Evolutionary conservation across 768 basidiomycete species (phyloP).

Genomic region (Lenzites betulinus): DNA sequence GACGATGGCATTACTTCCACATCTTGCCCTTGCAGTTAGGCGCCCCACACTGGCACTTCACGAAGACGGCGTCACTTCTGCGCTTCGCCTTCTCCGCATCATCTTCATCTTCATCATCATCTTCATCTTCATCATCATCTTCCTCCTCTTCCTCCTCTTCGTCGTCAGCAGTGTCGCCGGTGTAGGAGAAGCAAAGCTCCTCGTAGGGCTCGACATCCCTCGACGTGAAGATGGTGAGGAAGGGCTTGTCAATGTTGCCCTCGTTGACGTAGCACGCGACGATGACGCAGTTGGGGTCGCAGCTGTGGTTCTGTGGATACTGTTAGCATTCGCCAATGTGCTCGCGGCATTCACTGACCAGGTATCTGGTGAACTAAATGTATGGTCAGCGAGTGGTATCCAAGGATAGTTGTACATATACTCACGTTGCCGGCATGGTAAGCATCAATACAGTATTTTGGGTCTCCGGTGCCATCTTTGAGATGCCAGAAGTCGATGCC

Average conservation of each 20-base stretch:
- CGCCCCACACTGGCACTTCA: slow-evolving; percentile 53
- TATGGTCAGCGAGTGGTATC: background rate
- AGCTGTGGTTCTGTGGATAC: slow-evolving; percentile 77
- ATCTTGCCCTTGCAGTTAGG: slow-evolving; percentile 49
- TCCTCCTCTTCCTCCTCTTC: slow-evolving; percentile 16
- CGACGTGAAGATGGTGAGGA: slow-evolving; percentile 65
- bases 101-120: too few relatives aligned
- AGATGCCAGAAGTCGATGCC: slow-evolving; percentile 80
- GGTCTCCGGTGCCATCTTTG: slow-evolving; percentile 36
- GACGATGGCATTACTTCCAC: slow-evolving; percentile 29
- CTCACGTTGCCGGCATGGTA: slow-evolving; percentile 86
- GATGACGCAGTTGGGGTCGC: slow-evolving; percentile 80
- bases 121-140: background rate
- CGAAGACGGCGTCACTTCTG: slow-evolving; percentile 40
- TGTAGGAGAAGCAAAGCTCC: slow-evolving; percentile 80
- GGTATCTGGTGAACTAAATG: slow-evolving; percentile 83
- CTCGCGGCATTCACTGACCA: slow-evolving; percentile 47
- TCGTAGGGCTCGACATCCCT: slow-evolving; percentile 64
- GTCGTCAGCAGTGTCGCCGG: slow-evolving; percentile 48
- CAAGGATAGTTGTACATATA: slow-evolving; percentile 16
- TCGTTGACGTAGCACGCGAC: slow-evolving; percentile 82
- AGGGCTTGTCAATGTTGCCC: slow-evolving; percentile 66
- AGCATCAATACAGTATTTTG: slow-evolving; percentile 74
- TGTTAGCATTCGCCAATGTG: background rate
- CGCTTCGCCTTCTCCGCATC: too few relatives aligned